These are phyloP conservation scores for Capronia coronata DNA, from an alignment of 2,329 filamentous ascomycete genomes.

Conservation along the genomic window DNA sequence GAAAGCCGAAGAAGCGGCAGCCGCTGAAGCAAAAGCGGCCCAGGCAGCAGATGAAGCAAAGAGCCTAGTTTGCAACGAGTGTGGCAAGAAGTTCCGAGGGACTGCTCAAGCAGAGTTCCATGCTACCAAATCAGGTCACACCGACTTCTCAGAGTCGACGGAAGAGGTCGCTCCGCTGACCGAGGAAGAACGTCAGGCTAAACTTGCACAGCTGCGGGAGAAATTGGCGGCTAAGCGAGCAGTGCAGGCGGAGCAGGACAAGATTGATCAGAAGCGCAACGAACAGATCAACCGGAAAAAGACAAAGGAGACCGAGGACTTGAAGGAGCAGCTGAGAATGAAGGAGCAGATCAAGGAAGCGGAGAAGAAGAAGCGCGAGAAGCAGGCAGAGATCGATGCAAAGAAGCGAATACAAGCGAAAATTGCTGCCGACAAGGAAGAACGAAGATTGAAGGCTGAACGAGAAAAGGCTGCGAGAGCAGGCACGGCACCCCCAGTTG, in stretches of 20 bases:
- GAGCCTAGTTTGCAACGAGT: conserved; percentile 90
- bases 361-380: conserved; percentile 77
- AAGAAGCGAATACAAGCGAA: conserved; percentile 86
- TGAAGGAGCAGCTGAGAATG: conserved; percentile 79
- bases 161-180: conserved; percentile 88
- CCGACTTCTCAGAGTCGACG: conserved; percentile 86
- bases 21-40: conserved; percentile 57
- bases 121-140: conserved; percentile 82
- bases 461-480: conserved; percentile 78
- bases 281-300: conserved; percentile 80
- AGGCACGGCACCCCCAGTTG: conserved; percentile 50
- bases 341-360: conserved; percentile 93
- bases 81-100: conserved; percentile 81
- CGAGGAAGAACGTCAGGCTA: conserved; percentile 81
- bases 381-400: conserved; percentile 74
- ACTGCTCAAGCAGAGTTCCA: conserved; percentile 81
- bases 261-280: conserved; percentile 75
- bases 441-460: conserved; percentile 77
- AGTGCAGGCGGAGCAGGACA: conserved; percentile 62
- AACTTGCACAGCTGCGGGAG: conserved; percentile 65
- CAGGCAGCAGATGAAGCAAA: conserved; percentile 65
- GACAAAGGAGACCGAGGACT: conserved; percentile 79
- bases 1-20: conserved; percentile 50
- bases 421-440: conserved; percentile 91
- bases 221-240: conserved; percentile 68